Conservation (phyloP, 225 moss, liverwort and hornwort species). For the Polytrichum commune region DNA sequence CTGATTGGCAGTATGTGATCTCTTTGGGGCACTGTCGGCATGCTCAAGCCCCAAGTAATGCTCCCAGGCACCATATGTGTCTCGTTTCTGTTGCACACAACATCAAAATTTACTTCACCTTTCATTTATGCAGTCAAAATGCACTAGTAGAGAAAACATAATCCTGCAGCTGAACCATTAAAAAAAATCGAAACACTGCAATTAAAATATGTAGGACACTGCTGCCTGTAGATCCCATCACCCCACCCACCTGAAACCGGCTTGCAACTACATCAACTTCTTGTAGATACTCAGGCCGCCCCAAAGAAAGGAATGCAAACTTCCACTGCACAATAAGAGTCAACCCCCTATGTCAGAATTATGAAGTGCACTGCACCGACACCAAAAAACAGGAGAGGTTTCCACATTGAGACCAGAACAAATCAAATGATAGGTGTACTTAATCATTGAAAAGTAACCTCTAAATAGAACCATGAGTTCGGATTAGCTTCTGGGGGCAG, state of each 20-base stretch:
- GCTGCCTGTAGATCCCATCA: neutral
- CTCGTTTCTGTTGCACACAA: slow-evolving; percentile 56
- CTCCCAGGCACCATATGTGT: slow-evolving; percentile 96
- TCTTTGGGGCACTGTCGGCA: slow-evolving; percentile 75
- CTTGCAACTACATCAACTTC: slow-evolving; percentile 82
- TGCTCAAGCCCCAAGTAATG: slow-evolving; percentile 92
- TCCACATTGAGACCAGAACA: no score
- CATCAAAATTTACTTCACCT: neutral
- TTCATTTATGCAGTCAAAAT: neutral
- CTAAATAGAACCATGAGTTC: no score
- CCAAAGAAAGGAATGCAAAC: slow-evolving; percentile 90
- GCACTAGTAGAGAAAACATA: neutral
- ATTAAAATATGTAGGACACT: neutral
- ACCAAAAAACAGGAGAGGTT: no score
- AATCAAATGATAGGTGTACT: no score
- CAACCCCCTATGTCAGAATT: no score
- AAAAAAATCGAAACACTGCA: neutral
- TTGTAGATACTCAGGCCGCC: slow-evolving; percentile 88
- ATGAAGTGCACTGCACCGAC: no score
- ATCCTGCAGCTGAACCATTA: neutral
- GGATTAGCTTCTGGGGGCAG: no score
- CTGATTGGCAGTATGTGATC: slow-evolving; percentile 87
- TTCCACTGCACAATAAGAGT: slow-evolving; percentile 65
- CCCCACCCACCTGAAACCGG: slow-evolving; percentile 80
- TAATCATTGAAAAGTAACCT: no score